Evolutionary conservation across 305 asterid species (phyloP).

Genomic region (Coffea humblotiana): DNA sequence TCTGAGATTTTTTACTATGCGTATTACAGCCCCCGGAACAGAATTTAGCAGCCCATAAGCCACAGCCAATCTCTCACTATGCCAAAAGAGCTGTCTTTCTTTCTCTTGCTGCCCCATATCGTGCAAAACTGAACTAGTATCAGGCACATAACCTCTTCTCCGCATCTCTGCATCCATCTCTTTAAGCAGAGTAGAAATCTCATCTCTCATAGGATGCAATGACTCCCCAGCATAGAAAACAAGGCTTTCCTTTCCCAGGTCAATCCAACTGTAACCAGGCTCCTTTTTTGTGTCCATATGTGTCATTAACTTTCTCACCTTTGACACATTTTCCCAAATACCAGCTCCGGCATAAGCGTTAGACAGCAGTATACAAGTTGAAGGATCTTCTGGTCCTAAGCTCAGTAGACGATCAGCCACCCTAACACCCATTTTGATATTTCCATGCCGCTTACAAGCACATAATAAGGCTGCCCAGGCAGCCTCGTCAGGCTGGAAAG

Average conservation of each 20-base stretch:
- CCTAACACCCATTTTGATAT: slow-evolving; percentile 51
- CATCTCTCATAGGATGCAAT: slow-evolving; percentile 49
- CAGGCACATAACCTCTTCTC: slow-evolving; percentile 67
- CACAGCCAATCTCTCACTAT: slow-evolving; percentile 76
- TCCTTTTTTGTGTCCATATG: slow-evolving; percentile 50
- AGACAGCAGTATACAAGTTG: slow-evolving; percentile 63
- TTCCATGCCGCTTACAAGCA: slow-evolving; percentile 51
- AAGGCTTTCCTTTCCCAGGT: slow-evolving; percentile 54
- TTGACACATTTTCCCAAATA: slow-evolving; percentile 70
- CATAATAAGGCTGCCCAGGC: slow-evolving; percentile 77
- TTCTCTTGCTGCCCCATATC: slow-evolving; percentile 71
- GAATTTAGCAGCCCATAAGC: slow-evolving; percentile 73
- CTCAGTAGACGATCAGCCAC: slow-evolving; percentile 55
- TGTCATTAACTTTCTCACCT: slow-evolving; percentile 54
- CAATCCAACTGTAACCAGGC: slow-evolving; percentile 72
- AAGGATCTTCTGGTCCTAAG: slow-evolving; percentile 52
- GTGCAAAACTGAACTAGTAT: slow-evolving; percentile 59
- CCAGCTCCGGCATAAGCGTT: slow-evolving; percentile 59
- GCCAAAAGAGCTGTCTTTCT: slow-evolving; percentile 84
- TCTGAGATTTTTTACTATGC: slow-evolving; percentile 66
- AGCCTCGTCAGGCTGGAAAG: slow-evolving; percentile 73
- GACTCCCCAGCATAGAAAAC: slow-evolving; percentile 74
- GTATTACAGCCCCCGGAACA: slow-evolving; percentile 44
- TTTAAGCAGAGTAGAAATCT: slow-evolving; percentile 39
- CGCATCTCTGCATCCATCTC: slow-evolving; percentile 67